Percentiles rank a stretch among this genome's conserved stretches.
Evolutionary conservation across 75 land plant genomes (phyloP).

Genomic region (Pinus taeda): DNA sequence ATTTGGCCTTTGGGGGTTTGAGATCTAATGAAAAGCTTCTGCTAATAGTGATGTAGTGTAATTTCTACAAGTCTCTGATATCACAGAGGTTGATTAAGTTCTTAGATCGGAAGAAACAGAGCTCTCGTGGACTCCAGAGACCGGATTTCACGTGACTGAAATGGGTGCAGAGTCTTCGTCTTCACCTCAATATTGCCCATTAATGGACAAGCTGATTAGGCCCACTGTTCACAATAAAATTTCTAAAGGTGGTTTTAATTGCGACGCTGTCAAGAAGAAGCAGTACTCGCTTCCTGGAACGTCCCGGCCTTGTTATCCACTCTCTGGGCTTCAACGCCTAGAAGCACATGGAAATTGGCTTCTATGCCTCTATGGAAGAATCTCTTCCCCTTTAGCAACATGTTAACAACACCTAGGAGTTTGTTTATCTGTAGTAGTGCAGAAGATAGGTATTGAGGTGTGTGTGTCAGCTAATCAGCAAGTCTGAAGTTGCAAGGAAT

Average conservation of each 20-base stretch:
- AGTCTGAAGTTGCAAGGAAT: too few species aligned
- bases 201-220: not conserved
- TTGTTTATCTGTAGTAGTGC: too few species aligned
- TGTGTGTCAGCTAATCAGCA: too few species aligned
- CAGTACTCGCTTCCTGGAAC: not conserved
- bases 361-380: too few species aligned
- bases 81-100: not conserved
- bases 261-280: not conserved
- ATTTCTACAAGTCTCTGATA: too few species aligned
- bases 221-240: not conserved
- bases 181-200: too few species aligned
- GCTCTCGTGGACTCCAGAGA: too few species aligned
- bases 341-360: too few species aligned
- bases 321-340: conserved; percentile 1
- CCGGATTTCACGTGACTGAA: not conserved
- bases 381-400: too few species aligned
- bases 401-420: too few species aligned
- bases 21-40: not conserved
- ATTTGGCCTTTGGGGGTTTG: not conserved
- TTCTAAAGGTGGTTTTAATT: not conserved
- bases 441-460: too few species aligned
- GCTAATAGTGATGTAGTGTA: too few species aligned
- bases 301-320: not conserved
- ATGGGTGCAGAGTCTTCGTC: not conserved
- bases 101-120: not conserved